Base-by-base conservation (phyloP, 2,329 filamentous ascomycete genomes). In the Akanthomyces muscarius region DNA sequence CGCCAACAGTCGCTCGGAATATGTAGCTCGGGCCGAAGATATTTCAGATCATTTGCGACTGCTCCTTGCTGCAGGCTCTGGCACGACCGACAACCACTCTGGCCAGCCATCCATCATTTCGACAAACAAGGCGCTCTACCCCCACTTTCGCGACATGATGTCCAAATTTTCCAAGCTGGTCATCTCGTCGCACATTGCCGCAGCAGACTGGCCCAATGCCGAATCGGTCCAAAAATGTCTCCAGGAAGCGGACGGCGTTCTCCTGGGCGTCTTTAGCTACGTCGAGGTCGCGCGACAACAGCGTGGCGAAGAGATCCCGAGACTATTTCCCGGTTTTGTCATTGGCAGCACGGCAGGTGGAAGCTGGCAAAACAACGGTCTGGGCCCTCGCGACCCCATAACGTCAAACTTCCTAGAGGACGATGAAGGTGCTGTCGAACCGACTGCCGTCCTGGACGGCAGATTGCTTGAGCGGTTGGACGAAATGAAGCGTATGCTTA, bases 111-210 rank as follows among this genome's bases (percentile, higher is more conserved):
- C 95, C n/a, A 97, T 99, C 71, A 99, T 99, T 65, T 97, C 93
- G 7, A 96, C 92, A 5, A 99, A 99, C 80, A 98, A 98, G 75
- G 91, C 92, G 0, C 81, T 99, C 18, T 98, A 98, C 72, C 95
- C 95, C 28, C 93, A 98, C 76, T 99, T 99, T 77, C 85, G 95
- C 61, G 95, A 98, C 73, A 98, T 98, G 88, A 99, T 99, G 95
- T 98, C 95, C 51, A 93, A 96, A 70, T 99, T 99, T 75, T 98
- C 95, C n/a, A 99, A 99, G 75, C 83, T 99, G 11, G 95, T 99
- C 51, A 88, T 99, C 55, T 99, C 95, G 3, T 98, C 95, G 16
- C 95, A 99, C 73, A 97, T 99, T 73, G 95, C 95, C 45, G 92
- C 94, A 6, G 91, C 94, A 41, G 95, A 99, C 77, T 98, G 92